A percentile compares a stretch with the other conserved stretches of the same genome.
Conservation (phyloP, 768 basidiomycete genomes). For the Mycena vitilis region DNA sequence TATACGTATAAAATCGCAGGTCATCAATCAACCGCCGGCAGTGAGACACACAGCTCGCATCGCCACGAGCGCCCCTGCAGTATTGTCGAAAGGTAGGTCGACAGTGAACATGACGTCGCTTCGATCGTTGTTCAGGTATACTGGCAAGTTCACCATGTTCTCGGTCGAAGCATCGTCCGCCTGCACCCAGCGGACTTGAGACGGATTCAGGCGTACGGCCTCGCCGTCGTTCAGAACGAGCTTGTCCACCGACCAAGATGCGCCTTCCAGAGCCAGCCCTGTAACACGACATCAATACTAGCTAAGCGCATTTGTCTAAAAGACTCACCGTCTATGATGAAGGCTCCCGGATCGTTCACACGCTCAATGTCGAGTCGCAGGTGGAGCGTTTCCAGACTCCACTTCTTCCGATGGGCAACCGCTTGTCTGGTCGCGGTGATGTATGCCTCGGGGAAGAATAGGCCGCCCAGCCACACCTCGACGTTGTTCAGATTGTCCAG, state of each 20-base stretch:
- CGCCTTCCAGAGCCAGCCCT: constrained; percentile 93
- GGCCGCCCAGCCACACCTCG: constrained; percentile 91
- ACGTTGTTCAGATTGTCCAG: constrained; percentile 73
- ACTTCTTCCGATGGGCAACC: constrained; percentile 92
- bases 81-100: constrained; percentile 80
- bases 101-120: constrained; percentile 93
- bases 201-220: constrained; percentile 79
- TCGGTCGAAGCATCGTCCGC: constrained; percentile 51
- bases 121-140: constrained; percentile 92
- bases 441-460: constrained; percentile 98
- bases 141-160: constrained; percentile 81
- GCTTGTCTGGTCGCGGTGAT: constrained; percentile 95
- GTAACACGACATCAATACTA: constrained; percentile 31
- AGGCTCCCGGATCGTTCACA: constrained; percentile 81
- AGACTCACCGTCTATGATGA: constrained; percentile 85
- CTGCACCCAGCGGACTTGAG: constrained; percentile 91
- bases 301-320: constrained; percentile 7
- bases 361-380: constrained; percentile 86
- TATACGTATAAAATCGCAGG: constrained; percentile 3
- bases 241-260: constrained; percentile 74
- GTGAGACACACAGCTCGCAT: constrained; percentile 93
- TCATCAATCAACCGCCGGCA: constrained; percentile 73
- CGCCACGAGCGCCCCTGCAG: constrained; percentile 76
- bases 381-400: constrained; percentile 91
- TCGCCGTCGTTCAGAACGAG: constrained; percentile 90